Conservation (phyloP, 2,329 filamentous ascomycete species). For the Penicillium freii region DNA sequence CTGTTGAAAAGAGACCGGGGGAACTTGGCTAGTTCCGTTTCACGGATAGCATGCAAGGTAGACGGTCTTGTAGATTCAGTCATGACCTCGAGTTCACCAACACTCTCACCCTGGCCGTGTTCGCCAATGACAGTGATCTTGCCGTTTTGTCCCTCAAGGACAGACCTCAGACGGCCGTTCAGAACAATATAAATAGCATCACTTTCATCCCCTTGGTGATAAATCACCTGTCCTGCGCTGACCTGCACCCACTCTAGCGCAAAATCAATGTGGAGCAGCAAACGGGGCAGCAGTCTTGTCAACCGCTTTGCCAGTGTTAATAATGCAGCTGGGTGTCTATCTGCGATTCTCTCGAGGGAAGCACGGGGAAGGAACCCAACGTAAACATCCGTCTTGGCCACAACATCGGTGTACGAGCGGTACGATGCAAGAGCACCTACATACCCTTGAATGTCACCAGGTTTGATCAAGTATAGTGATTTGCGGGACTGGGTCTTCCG, state of each 20-base stretch:
- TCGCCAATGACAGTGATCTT: slow-evolving; percentile 85
- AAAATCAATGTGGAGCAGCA: slow-evolving; percentile 97
- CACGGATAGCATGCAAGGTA: slow-evolving; percentile 90
- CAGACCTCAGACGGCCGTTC: slow-evolving; percentile 82
- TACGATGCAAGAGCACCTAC: slow-evolving; percentile 93
- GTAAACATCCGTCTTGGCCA: slow-evolving; percentile 97
- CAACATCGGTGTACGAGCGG: slow-evolving; percentile 92
- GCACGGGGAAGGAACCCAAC: slow-evolving; percentile 88
- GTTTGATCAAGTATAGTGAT: slow-evolving; percentile 87
- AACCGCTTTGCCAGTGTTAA: slow-evolving; percentile 94
- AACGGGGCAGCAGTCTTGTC: slow-evolving; percentile 79
- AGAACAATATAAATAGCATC: slow-evolving; percentile 98
- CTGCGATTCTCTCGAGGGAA: slow-evolving; percentile 86
- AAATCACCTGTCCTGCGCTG: slow-evolving; percentile 89
- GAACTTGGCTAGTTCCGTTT: slow-evolving; percentile 94
- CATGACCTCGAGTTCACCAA: slow-evolving; percentile 93
- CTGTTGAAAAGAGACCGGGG: slow-evolving; percentile 97
- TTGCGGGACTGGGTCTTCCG: slow-evolving; percentile 54
- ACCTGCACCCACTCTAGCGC: slow-evolving; percentile 98
- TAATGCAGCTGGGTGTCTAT: slow-evolving; percentile 85
- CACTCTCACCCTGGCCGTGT: slow-evolving; percentile 94
- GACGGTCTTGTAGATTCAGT: slow-evolving; percentile 90
- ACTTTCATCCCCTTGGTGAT: slow-evolving; percentile 90
- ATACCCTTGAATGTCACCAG: slow-evolving; percentile 90
- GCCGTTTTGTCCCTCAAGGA: slow-evolving; percentile 77